Conservation (phyloP, 768 basidiomycete genomes). For the Xerocomus spinulosus region DNA sequence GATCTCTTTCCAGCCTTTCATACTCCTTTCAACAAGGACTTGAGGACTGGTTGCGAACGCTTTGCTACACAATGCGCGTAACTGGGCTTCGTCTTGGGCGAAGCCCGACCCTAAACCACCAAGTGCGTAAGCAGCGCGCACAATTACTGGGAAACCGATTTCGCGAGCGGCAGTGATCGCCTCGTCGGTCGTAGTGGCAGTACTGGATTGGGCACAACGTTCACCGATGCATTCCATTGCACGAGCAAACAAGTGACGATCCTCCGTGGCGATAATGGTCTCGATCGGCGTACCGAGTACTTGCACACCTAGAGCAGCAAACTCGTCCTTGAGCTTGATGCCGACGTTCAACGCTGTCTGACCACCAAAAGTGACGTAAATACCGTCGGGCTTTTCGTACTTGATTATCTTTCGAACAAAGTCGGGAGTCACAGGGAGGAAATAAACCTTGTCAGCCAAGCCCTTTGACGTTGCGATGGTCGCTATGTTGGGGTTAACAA, state of each 20-base stretch:
- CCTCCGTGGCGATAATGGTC: slow-evolving; percentile 96
- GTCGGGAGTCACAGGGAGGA: slow-evolving; percentile 96
- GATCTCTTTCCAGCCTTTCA: slow-evolving; percentile 99
- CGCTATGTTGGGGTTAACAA: slow-evolving; percentile 98
- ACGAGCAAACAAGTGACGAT: slow-evolving; percentile 87
- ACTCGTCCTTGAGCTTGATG: slow-evolving; percentile 97
- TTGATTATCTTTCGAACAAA: slow-evolving; percentile 98
- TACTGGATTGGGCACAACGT: slow-evolving; percentile 85
- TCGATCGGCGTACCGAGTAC: slow-evolving; percentile 97
- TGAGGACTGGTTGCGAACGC: slow-evolving; percentile 98
- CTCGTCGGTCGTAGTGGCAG: slow-evolving; percentile 83
- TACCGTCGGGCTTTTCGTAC: slow-evolving; percentile 98
- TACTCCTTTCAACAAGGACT: slow-evolving; percentile 97
- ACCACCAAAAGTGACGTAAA: slow-evolving; percentile 97
- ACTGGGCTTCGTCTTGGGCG: slow-evolving; percentile 88
- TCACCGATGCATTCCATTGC: slow-evolving; percentile 97
- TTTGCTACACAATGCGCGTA: slow-evolving; percentile 83
- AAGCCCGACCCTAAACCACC: slow-evolving; percentile 96
- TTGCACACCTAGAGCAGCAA: slow-evolving; percentile 80
- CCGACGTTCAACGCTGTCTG: slow-evolving; percentile 97
- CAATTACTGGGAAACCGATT: slow-evolving; percentile 95
- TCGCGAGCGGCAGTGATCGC: slow-evolving; percentile 73
- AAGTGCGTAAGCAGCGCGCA: slow-evolving; percentile 93
- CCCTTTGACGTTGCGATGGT: slow-evolving; percentile 98
- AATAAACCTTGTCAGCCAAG: slow-evolving; percentile 98